Evolutionary conservation across 2,329 filamentous ascomycete genomes (phyloP).

Genomic region (Colletotrichum viniferum): DNA sequence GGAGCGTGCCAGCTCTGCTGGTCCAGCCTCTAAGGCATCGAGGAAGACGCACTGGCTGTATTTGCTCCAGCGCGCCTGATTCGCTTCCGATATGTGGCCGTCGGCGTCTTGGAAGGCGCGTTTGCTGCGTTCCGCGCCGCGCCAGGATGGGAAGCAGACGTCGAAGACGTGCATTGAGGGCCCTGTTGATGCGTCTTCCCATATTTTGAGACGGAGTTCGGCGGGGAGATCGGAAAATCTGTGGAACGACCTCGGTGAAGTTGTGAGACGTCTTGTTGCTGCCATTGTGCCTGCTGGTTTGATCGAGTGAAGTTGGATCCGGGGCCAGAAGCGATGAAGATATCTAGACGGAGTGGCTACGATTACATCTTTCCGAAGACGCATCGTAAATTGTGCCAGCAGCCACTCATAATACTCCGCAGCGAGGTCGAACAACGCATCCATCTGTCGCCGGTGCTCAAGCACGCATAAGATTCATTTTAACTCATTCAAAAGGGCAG

Average conservation of each 20-base stretch:
- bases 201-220: constrained; percentile 16
- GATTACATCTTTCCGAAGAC: background rate
- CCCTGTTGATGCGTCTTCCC: constrained; percentile 12
- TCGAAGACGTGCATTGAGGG: constrained; percentile 33
- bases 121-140: background rate
- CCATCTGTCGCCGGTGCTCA: background rate
- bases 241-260: background rate
- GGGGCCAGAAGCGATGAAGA: background rate
- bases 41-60: constrained; percentile 15
- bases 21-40: background rate
- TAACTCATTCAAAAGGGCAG: background rate
- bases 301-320: background rate
- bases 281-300: background rate
- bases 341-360: background rate
- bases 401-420: background rate
- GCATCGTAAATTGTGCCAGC: background rate
- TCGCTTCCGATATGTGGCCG: background rate
- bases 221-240: constrained; percentile 7
- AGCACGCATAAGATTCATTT: background rate
- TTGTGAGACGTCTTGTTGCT: constrained; percentile 30
- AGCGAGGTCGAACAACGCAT: background rate
- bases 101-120: background rate
- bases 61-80: background rate
- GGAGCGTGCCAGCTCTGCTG: background rate
- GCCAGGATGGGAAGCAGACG: constrained; percentile 30